These are phyloP conservation scores for Neurospora pannonica DNA, from an alignment of 495 filamentous ascomycete genomes.

Conservation along the genomic window DNA sequence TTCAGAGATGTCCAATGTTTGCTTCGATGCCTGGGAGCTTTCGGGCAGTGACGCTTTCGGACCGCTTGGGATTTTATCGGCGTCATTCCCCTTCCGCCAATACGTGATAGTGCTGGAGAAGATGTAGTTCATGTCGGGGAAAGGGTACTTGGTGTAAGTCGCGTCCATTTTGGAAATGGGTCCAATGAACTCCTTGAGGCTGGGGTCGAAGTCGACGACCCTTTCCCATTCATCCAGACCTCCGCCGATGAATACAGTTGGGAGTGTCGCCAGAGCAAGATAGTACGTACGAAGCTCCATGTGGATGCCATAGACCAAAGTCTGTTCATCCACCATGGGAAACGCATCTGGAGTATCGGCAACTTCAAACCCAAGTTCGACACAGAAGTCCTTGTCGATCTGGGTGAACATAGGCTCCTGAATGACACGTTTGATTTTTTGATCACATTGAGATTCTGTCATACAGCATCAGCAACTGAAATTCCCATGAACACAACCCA, in stretches of 20 bases:
- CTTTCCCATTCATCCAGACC: conserved; percentile 29
- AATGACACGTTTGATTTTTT: conserved; percentile 37
- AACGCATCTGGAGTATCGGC: conserved; percentile 51
- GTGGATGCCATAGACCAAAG: conserved; percentile 50
- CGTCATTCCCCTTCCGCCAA: conserved; percentile 10
- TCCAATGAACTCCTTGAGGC: neutral
- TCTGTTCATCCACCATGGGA: conserved; percentile 35
- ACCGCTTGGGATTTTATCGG: neutral
- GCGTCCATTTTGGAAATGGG: conserved; percentile 21
- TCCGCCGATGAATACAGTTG: conserved; percentile 36
- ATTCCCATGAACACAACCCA: neutral
- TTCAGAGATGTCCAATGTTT: neutral
- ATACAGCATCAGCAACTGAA: neutral
- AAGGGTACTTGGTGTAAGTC: conserved; percentile 19
- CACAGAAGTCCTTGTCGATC: conserved; percentile 50
- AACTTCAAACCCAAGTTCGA: conserved; percentile 40
- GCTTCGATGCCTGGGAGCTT: neutral
- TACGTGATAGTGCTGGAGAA: conserved; percentile 34
- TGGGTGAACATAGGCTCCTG: conserved; percentile 66
- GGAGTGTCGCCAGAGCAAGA: conserved; percentile 24
- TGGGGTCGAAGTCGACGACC: conserved; percentile 13
- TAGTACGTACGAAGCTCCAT: conserved; percentile 42
- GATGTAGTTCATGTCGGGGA: conserved; percentile 29
- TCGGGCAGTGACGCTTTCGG: neutral
- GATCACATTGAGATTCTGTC: conserved; percentile 10